Evolutionary conservation across 352 stramenopile genomes (phyloP).

Genomic region (Globisporangium ultimum): DNA sequence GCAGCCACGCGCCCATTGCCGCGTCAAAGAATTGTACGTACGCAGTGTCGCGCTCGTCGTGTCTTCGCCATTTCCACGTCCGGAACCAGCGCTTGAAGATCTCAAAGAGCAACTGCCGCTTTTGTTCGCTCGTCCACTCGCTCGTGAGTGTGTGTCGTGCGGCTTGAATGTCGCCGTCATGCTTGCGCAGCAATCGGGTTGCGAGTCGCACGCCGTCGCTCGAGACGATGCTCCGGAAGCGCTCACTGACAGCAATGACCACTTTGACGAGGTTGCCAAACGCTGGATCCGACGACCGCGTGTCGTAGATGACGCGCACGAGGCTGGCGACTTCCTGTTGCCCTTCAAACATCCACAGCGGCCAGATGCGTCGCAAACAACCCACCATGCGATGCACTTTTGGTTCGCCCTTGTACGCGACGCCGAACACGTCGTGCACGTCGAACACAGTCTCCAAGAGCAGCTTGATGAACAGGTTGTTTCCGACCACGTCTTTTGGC

Average conservation of each 20-base stretch:
- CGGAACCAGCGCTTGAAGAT: conserved; percentile 51
- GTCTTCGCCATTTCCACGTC: conserved; percentile 22
- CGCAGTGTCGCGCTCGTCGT: conserved; percentile 23
- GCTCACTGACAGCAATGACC: conserved; percentile 30
- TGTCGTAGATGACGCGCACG: conserved; percentile 64
- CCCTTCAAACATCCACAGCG: conserved; percentile 73
- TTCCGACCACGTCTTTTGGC: conserved; percentile 37
- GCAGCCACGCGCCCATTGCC: conserved; percentile 57
- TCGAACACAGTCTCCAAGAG: conserved; percentile 49
- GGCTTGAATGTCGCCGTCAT: conserved; percentile 24
- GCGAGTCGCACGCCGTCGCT: conserved; percentile 41
- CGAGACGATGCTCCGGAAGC: conserved; percentile 44
- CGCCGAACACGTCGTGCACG: conserved; percentile 63
- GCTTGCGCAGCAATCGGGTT: conserved; percentile 30
- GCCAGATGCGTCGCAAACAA: conserved; percentile 55
- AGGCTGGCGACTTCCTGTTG: conserved; percentile 52
- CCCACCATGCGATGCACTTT: conserved; percentile 61
- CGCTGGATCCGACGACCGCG: conserved; percentile 53
- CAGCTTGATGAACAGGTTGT: conserved; percentile 34
- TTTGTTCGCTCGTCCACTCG: conserved; percentile 43
- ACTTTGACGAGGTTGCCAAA: conserved; percentile 70
- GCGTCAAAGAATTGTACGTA: conserved; percentile 62
- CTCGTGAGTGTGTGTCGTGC: conserved; percentile 24
- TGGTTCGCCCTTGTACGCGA: conserved; percentile 54
- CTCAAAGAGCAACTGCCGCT: conserved; percentile 34